Evolutionary conservation across 306 rosid genomes (phyloP).

Genomic region (Quercus engelmannii): DNA sequence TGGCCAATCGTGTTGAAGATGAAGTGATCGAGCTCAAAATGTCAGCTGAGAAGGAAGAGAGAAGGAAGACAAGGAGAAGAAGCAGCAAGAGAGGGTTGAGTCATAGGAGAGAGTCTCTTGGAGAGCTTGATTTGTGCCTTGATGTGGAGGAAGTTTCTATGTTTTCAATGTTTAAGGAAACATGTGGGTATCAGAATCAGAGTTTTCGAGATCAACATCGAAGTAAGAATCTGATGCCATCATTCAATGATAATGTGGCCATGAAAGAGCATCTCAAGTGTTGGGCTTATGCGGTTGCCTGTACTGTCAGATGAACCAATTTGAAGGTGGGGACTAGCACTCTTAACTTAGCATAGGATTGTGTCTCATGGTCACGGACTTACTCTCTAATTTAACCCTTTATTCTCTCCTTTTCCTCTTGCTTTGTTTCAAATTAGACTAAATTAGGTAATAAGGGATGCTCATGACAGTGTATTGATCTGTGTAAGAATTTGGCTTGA

Average conservation of each 20-base stretch:
- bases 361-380: background rate
- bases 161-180: conserved; percentile 3
- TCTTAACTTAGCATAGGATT: background rate
- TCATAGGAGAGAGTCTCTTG: conserved; percentile 18
- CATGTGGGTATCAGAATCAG: conserved; percentile 2
- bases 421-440: background rate
- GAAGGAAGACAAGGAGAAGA: conserved; percentile 8
- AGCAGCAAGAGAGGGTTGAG: conserved; percentile 6
- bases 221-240: conserved; percentile 28
- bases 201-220: background rate
- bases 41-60: conserved; percentile 17
- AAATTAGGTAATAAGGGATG: conserved; percentile 4
- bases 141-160: conserved; percentile 12
- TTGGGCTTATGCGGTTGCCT: conserved; percentile 78
- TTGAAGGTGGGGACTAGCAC: background rate
- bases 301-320: conserved; percentile 38
- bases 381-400: background rate
- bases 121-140: conserved; percentile 29
- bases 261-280: conserved; percentile 73
- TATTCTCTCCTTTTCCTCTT: background rate
- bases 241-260: conserved; percentile 45
- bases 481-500: background rate
- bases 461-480: background rate
- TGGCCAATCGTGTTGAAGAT: background rate
- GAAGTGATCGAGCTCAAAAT: conserved; percentile 13